A percentile compares a stretch with the other conserved stretches of the same genome.
Conservation (phyloP, 805 yeast genomes). For the Cyberlindnera meyerae region DNA sequence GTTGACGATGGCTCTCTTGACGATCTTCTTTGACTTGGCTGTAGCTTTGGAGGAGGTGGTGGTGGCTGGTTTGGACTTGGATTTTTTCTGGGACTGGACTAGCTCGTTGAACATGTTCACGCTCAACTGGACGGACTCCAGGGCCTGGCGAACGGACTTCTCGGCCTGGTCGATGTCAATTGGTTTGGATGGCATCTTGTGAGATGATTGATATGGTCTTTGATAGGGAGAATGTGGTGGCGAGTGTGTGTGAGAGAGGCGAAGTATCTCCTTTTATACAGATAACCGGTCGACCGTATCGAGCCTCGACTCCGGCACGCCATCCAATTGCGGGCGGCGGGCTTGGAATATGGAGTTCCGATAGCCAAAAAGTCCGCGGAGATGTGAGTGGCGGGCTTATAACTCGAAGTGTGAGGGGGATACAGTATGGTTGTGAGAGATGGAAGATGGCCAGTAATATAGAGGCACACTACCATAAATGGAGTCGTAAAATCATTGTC, state of each 20-base stretch:
- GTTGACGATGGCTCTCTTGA: slow-evolving; percentile 11
- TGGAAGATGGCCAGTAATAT: no score
- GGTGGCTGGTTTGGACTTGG: slow-evolving; percentile 1
- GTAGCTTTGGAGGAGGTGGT: no score
- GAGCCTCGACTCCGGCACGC: no score
- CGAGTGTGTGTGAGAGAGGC: no score
- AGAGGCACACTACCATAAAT: not conserved
- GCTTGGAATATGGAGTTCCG: no score
- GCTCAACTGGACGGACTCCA: slow-evolving; percentile 23
- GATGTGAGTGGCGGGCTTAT: slow-evolving; percentile 1
- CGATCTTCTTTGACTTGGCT: slow-evolving; percentile 1
- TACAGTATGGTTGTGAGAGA: no score
- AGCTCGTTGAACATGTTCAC: slow-evolving; percentile 19
- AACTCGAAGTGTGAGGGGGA: not conserved
- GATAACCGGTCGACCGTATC: no score
- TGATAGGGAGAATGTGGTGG: no score
- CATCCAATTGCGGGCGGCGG: not conserved
- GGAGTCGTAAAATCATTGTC: no score
- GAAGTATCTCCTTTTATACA: no score
- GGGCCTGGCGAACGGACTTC: slow-evolving; percentile 23
- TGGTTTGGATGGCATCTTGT: no score
- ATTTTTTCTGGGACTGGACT: slow-evolving; percentile 5
- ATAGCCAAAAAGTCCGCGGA: no score
- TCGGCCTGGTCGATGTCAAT: slow-evolving; percentile 16
- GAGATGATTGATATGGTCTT: not conserved